Conservation (phyloP, 176 grass and related monocot species). For the Aegilops bicornis region DNA sequence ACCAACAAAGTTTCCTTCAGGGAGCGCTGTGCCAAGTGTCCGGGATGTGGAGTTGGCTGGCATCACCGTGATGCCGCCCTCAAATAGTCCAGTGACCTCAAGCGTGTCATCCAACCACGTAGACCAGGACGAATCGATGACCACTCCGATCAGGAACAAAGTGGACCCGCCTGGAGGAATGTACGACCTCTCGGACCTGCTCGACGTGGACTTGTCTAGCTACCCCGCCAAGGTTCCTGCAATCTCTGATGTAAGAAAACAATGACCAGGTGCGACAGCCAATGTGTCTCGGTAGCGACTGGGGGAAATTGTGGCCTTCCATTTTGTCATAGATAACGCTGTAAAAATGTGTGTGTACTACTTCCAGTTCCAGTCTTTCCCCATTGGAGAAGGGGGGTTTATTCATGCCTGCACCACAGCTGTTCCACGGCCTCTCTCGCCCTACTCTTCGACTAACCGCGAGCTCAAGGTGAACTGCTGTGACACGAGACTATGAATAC, state of each 20-base stretch:
- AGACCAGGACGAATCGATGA: constrained; percentile 83
- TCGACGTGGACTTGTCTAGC: constrained; percentile 63
- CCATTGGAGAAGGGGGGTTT: constrained; percentile 41
- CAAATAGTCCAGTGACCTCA: constrained; percentile 40
- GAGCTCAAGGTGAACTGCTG: constrained; percentile 20
- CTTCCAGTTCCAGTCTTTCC: constrained; percentile 25
- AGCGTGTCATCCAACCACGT: constrained; percentile 34
- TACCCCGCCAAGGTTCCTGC: constrained; percentile 82
- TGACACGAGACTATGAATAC: constrained; percentile 24
- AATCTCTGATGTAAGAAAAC: constrained; percentile 57
- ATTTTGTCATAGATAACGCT: constrained; percentile 52
- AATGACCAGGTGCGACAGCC: constrained; percentile 39
- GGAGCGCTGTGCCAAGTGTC: constrained; percentile 43
- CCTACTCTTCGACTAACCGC: constrained; percentile 26
- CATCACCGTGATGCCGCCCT: constrained; percentile 38
- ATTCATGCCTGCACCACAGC: constrained; percentile 17
- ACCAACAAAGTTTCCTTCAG: constrained; percentile 68
- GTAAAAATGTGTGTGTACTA: constrained; percentile 64
- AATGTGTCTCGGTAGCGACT: not conserved
- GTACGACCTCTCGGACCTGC: constrained; percentile 73
- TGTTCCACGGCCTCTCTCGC: not conserved
- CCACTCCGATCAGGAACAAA: constrained; percentile 77
- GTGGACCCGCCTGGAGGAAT: constrained; percentile 54
- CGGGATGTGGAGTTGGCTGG: constrained; percentile 72
- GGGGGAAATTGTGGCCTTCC: constrained; percentile 25